These are phyloP conservation scores for Linanthus parryae DNA, from an alignment of 148 eudicot species.

Conservation along the genomic window DNA sequence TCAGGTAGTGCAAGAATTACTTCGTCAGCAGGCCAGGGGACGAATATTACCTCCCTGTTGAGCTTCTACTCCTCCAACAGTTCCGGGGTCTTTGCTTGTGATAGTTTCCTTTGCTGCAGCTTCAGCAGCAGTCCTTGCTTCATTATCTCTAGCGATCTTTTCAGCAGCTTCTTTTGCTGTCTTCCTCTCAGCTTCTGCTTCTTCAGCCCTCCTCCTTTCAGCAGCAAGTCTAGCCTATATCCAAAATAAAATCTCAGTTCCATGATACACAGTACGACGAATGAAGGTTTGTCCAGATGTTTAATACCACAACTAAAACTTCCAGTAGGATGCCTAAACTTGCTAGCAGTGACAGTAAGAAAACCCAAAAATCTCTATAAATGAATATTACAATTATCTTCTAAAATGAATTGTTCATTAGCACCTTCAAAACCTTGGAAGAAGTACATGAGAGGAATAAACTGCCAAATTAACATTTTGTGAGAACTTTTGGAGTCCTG, in stretches of 20 bases:
- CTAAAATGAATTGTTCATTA: too few species aligned
- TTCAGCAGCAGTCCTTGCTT: slow-evolving; percentile 24
- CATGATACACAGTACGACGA: not conserved
- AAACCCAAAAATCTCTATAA: too few species aligned
- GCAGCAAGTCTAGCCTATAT: slow-evolving; percentile 63
- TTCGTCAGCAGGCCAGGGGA: too few species aligned
- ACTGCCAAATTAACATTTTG: too few species aligned
- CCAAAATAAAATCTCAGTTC: not conserved
- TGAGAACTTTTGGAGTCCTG: too few species aligned
- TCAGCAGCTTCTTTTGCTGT: slow-evolving; percentile 66
- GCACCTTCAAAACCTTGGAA: too few species aligned
- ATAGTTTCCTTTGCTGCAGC: slow-evolving; percentile 18
- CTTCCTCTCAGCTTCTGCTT: slow-evolving; percentile 70
- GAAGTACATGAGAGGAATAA: too few species aligned
- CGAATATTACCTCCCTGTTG: slow-evolving; percentile 37
- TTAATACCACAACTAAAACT: not conserved
- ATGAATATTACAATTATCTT: too few species aligned
- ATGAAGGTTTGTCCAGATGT: too few species aligned
- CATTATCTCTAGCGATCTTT: slow-evolving; percentile 31
- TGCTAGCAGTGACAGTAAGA: too few species aligned
- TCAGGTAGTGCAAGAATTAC: too few species aligned
- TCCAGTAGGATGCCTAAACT: too few species aligned
- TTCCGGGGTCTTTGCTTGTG: slow-evolving; percentile 19
- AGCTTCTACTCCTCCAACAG: slow-evolving; percentile 22
- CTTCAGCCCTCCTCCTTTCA: slow-evolving; percentile 51